Base-by-base conservation (phyloP, 768 basidiomycete species). In the Calocera viscosa region DNA sequence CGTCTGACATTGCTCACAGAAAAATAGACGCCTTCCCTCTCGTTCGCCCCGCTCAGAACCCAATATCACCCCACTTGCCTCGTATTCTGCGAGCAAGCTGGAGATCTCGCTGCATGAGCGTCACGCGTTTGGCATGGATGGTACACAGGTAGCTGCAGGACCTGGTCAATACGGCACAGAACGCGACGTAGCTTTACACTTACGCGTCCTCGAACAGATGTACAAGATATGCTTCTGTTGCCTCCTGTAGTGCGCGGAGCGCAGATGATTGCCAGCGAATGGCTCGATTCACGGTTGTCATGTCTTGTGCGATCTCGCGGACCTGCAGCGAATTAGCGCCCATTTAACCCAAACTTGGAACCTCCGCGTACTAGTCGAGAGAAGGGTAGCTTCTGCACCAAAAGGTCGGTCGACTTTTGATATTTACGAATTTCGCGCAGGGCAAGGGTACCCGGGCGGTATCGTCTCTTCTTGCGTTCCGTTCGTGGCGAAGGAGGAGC, bases 151-250 rank as follows among this genome's bases (percentile, higher is more conserved):
- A 96, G 47, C 94, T 96, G 69, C 24, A 68, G 64, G 16, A 60
- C 40, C 24, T 53, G n/a, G 49, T 68, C 34, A 67, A 34, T 67
- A 28, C 49, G 38, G 2, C 3, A 41, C n/a, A 32, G 30, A 17
- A 7, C 19, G 39, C 26, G 26, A 47, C 3, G 30, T 30, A 24
- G 43, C 63, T 1, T 11, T 10, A 34, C 34, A 90, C 94, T 80
- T 76, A 97, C 91, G 95, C 93, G 77, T 99, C 96, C 77, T 99
- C 96, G 70, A 99, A 98, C 49, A 98, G 78, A 78, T 98, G 94
- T 22, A 99, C 91, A 19, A 98, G 80, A 72, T 84, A 96, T 16
- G 94, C 92, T 76, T 96, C 94, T 26, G 94, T 92, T 14, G 96
- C 96, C 77, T 99, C 96, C 73, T 99, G 96, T 69, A 99, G 76